phyloP scores from a whole-genome alignment of 177 flowering plant genomes.

The Tripterygium wilfordii region DNA sequence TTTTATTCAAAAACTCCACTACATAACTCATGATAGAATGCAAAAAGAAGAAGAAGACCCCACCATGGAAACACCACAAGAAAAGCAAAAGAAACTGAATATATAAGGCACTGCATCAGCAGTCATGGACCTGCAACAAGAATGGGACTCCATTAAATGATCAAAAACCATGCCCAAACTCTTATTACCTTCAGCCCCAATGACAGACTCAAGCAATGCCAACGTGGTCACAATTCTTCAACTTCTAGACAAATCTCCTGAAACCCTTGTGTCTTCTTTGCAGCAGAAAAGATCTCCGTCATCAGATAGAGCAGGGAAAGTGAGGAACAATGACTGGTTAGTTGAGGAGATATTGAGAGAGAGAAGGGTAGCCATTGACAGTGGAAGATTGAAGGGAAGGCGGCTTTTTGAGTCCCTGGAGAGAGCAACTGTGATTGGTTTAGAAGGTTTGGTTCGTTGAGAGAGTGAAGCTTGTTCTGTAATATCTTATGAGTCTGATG shows the following conservation, averaged over 20 bases:
- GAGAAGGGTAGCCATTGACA: constrained; percentile 34
- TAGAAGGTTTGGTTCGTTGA: constrained; percentile 6
- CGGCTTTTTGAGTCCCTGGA: constrained; percentile 31
- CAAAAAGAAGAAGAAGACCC: not conserved
- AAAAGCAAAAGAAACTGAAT: constrained; percentile 5
- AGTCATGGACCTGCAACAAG: constrained; percentile 19
- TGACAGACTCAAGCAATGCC: constrained; percentile 1
- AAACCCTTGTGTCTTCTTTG: constrained; percentile 27
- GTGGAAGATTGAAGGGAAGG: constrained; percentile 38
- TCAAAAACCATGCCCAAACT: constrained; percentile 3
- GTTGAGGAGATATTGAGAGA: constrained; percentile 27
- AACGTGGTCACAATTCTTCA: constrained; percentile 1
- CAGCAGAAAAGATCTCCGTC: constrained; percentile 15
- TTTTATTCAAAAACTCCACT: not conserved
- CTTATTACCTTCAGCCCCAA: too few species aligned
- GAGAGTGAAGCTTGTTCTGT: constrained; percentile 16
- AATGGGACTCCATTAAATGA: constrained; percentile 31
- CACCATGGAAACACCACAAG: constrained; percentile 10
- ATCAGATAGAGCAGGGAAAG: constrained; percentile 17
- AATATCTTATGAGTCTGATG: constrained; percentile 9
- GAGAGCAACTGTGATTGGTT: constrained; percentile 10
- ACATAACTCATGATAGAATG: not conserved
- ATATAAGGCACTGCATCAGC: constrained; percentile 15
- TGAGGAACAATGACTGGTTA: constrained; percentile 25
- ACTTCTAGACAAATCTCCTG: constrained; percentile 30